Conservation (phyloP, 2,329 filamentous ascomycete species). For the Colletotrichum karsti region DNA sequence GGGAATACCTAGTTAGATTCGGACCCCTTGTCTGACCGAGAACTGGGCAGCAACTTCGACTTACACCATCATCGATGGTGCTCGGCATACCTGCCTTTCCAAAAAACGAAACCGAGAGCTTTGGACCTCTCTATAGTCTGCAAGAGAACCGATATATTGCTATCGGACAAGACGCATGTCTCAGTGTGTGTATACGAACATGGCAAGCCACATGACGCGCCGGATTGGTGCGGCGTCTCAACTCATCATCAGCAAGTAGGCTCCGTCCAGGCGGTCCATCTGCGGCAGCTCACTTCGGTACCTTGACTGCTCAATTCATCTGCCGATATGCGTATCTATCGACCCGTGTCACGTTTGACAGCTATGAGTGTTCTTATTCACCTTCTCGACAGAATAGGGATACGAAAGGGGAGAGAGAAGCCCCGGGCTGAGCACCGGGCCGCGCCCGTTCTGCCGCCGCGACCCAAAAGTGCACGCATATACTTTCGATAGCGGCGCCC, state of each 20-base stretch:
- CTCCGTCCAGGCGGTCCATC: not conserved
- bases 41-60: too few species aligned
- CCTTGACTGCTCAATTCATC: not conserved
- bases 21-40: too few species aligned
- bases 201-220: not conserved
- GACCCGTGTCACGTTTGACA: not conserved
- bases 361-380: not conserved
- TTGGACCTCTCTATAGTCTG: not conserved
- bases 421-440: conserved; percentile 1
- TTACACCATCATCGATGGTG: too few species aligned
- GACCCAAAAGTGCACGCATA: not conserved
- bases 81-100: not conserved
- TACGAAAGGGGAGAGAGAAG: not conserved
- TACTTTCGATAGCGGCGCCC: conserved; percentile 6
- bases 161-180: not conserved
- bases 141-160: not conserved
- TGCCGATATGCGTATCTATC: not conserved
- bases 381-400: not conserved
- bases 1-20: too few species aligned
- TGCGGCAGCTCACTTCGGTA: not conserved
- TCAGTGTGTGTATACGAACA: not conserved
- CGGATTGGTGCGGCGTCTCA: not conserved
- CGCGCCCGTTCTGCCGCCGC: conserved; percentile 4
- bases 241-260: not conserved
- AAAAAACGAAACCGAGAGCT: not conserved